Evolutionary conservation across 176 grass and related monocot genomes (phyloP).

Genomic region (Zea luxurians): DNA sequence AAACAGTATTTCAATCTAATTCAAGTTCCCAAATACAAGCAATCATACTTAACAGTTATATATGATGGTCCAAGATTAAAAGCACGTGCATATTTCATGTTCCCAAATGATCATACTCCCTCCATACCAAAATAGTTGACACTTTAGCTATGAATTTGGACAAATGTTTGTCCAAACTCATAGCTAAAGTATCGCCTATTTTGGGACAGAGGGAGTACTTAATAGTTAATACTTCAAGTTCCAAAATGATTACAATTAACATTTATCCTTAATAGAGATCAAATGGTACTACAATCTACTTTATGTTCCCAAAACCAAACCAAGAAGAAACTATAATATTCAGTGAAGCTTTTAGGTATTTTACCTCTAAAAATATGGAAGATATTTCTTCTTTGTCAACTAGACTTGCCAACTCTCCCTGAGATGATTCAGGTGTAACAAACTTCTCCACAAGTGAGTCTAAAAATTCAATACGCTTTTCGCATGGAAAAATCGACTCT

Average conservation of each 20-base stretch:
- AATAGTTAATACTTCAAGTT: background rate
- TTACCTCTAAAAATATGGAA: conserved; percentile 94
- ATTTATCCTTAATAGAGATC: background rate
- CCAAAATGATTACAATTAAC: background rate
- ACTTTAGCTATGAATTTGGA: too few species aligned
- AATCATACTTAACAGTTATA: background rate
- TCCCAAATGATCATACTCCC: background rate
- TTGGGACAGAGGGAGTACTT: too few species aligned
- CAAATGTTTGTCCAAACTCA: too few species aligned
- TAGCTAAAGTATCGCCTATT: too few species aligned
- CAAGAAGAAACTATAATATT: background rate
- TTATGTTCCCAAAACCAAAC: background rate
- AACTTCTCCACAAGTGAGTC: conserved; percentile 93
- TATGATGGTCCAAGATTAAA: background rate
- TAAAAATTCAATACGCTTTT: conserved; percentile 71
- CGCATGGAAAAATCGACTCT: conserved; percentile 70
- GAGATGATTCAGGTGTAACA: conserved; percentile 56
- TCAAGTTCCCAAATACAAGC: background rate
- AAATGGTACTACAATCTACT: background rate
- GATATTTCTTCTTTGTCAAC: conserved; percentile 94
- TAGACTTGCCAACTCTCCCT: conserved; percentile 49
- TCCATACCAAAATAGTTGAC: too few species aligned
- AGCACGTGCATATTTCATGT: background rate
- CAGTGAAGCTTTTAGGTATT: background rate
- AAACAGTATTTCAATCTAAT: background rate